phyloP scores from a whole-genome alignment of 1,284 basidiomycete genomes.

The Trichosporon coremiiforme region DNA sequence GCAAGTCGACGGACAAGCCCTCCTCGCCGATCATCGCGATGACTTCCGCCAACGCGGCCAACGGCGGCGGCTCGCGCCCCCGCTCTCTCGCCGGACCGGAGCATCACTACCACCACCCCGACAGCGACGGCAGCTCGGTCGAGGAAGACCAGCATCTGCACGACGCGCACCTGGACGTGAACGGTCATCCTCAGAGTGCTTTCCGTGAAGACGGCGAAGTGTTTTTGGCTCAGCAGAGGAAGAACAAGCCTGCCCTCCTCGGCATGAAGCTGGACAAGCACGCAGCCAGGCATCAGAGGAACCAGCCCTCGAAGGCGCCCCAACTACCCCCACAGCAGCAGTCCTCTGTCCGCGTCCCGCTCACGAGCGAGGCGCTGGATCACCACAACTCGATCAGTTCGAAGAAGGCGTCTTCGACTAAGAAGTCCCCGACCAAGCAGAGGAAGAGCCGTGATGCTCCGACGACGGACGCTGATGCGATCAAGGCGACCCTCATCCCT shows the following conservation, averaged over 20 bases:
- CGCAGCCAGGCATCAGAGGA: neutral
- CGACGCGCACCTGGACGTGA: slow-evolving; percentile 8
- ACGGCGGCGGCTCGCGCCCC: neutral
- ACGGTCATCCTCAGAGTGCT: neutral
- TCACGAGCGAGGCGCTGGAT: neutral
- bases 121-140: neutral
- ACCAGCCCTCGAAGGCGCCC: neutral
- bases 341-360: neutral
- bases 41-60: neutral
- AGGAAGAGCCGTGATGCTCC: neutral
- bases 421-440: neutral
- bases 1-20: neutral
- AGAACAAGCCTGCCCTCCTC: neutral
- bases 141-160: neutral
- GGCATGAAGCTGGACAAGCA: neutral
- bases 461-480: neutral
- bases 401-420: neutral
- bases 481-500: neutral
- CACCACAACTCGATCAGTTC: neutral
- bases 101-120: neutral
- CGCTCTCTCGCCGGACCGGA: neutral
- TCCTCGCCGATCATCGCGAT: neutral
- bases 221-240: neutral
- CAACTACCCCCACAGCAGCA: neutral
- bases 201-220: neutral